Evolutionary conservation across 2,329 filamentous ascomycete genomes (phyloP).

Genomic region (Chaetomiaceae sp.): DNA sequence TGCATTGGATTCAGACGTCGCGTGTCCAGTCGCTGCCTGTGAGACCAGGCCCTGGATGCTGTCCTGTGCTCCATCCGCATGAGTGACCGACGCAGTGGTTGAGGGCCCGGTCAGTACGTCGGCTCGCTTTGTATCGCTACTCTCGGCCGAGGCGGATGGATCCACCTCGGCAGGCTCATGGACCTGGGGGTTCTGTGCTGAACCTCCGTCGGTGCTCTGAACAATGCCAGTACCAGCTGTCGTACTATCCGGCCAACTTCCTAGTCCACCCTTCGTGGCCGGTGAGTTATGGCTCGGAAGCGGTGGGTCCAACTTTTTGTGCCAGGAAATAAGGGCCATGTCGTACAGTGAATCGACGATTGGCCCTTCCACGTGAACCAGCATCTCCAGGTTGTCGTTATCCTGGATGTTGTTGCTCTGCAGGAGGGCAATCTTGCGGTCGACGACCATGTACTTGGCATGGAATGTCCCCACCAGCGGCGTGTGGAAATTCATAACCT

Average conservation of each 20-base stretch:
- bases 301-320: slow-evolving; percentile 53
- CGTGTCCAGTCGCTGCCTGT: too few relatives aligned
- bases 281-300: slow-evolving; percentile 50
- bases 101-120: too few relatives aligned
- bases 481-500: slow-evolving; percentile 67
- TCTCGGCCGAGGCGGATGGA: too few relatives aligned
- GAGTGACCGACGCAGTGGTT: too few relatives aligned
- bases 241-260: slow-evolving; percentile 19
- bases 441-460: slow-evolving; percentile 70
- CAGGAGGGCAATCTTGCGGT: slow-evolving; percentile 62
- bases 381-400: slow-evolving; percentile 78
- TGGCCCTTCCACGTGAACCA: slow-evolving; percentile 66
- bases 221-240: too few relatives aligned
- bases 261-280: slow-evolving; percentile 33
- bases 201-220: too few relatives aligned
- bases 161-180: too few relatives aligned
- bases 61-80: too few relatives aligned
- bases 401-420: slow-evolving; percentile 76
- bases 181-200: too few relatives aligned
- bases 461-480: slow-evolving; percentile 70
- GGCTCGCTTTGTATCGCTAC: too few relatives aligned
- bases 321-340: slow-evolving; percentile 66
- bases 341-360: slow-evolving; percentile 74
- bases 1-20: background rate
- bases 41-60: too few relatives aligned